A percentile compares a stretch with the other conserved stretches of the same genome.
These are phyloP conservation scores for Pisolithus sp. DNA, from an alignment of 768 basidiomycete species.

Conservation along the genomic window DNA sequence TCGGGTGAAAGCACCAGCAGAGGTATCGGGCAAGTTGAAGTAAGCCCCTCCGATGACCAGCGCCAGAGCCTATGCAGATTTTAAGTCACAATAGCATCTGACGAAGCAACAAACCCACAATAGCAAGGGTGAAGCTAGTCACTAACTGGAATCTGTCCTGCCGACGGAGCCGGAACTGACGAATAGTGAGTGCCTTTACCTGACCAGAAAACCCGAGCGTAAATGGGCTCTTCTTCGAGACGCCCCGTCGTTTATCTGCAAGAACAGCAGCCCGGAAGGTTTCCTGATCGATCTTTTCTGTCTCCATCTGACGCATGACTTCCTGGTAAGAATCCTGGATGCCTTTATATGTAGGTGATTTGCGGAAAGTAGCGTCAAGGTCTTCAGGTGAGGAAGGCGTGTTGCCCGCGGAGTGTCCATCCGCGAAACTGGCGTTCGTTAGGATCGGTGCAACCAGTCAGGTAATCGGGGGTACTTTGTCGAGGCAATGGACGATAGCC, in stretches of 20 bases:
- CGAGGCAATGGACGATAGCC: conserved; percentile 73
- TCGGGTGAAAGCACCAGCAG: conserved; percentile 82
- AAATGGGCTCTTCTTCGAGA: conserved; percentile 74
- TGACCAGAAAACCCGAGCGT: conserved; percentile 75
- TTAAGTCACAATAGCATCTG: neutral
- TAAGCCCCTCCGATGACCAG: conserved; percentile 70
- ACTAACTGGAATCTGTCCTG: conserved; percentile 76
- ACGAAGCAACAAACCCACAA: conserved; percentile 33
- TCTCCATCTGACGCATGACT: conserved; percentile 51
- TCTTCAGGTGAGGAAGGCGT: conserved; percentile 60
- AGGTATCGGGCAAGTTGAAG: conserved; percentile 63
- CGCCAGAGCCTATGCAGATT: conserved; percentile 18
- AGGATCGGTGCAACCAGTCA: conserved; percentile 77
- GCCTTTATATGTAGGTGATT: conserved; percentile 37
- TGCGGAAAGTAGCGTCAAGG: conserved; percentile 57
- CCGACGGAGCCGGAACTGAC: conserved; percentile 67
- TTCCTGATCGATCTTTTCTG: conserved; percentile 61
- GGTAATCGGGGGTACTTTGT: conserved; percentile 81
- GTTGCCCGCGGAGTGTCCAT: conserved; percentile 49
- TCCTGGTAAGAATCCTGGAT: conserved; percentile 40
- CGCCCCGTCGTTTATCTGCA: conserved; percentile 72
- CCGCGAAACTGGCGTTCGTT: conserved; percentile 78
- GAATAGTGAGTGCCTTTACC: conserved; percentile 57
- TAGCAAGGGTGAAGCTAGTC: conserved; percentile 60
- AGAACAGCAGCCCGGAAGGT: conserved; percentile 72